Base-by-base conservation (phyloP, 1,284 basidiomycete species). In the Paramarasmius palmivorus region DNA sequence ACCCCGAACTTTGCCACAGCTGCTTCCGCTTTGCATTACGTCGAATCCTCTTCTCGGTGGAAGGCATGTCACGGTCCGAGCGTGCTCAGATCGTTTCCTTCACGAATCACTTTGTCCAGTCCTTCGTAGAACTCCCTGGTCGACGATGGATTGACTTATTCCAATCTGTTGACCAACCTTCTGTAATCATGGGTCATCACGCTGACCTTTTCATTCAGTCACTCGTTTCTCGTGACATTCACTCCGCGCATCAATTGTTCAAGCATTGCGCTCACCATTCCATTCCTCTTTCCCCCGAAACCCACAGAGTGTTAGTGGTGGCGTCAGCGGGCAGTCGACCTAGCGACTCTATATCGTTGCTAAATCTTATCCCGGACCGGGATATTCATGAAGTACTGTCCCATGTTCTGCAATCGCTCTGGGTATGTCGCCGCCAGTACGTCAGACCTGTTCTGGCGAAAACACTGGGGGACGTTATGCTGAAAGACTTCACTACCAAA, bases 1-100 rank as follows among this genome's bases (percentile, higher is more conserved):
- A 84, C 53, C 59, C 50, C 2, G 50, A 63, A 1, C 61, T 85
- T 12, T 63, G 73, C 10, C 62, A 69, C 1, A 59, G 57, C 2
- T 70, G 67, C 52, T 60, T 54, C 25, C 58, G 58, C 19, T 61
- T 64, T 51, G 63, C 50, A 41, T 41, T 37, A 44, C 51, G 46
- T 17, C 61, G 62, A 19, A 54, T 73, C 25, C 71, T 61, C 50
- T 49, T 38, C 17, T 4, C 29, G 36, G 36, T 36, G 2, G 57
- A 50, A 26, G 36, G 10, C 15, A 51, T 49, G 20, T 53, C 55
- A 34, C 44, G 49, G 20, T 54, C 47, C 22, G 62, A 64, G 19
- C 54, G 58, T 32, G 40, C 54, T 47, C 65, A 65, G 41, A 59
- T 57, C 23, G 57, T 57, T 20, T 61, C 64, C 51, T 55, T 73